Conservation (phyloP, 1,284 basidiomycete species). For the Earliella scabrosa region DNA sequence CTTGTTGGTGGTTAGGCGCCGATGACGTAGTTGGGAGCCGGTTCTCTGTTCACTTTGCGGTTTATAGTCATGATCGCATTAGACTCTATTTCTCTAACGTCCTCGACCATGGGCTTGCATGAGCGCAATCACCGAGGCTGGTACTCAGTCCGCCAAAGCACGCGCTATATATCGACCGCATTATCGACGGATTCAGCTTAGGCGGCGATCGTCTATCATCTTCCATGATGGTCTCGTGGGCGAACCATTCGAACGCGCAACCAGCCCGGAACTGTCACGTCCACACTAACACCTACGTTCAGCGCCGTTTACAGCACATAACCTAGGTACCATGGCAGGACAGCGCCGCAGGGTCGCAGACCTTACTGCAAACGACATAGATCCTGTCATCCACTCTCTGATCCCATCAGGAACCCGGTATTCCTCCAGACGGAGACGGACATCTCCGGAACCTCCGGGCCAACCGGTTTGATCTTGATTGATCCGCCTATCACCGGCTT, state of each 20-base stretch:
- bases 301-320: neutral
- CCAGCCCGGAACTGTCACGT: neutral
- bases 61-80: too few species aligned
- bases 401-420: too few species aligned
- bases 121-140: neutral
- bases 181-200: neutral
- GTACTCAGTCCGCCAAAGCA: neutral
- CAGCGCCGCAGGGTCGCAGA: slow-evolving; percentile 8
- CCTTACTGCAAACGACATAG: slow-evolving; percentile 6
- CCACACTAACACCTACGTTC: neutral
- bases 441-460: too few species aligned
- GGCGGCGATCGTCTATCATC: slow-evolving; percentile 6
- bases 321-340: neutral
- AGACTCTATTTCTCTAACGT: too few species aligned
- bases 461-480: too few species aligned
- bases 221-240: neutral
- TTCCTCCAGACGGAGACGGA: too few species aligned
- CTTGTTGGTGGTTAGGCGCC: too few species aligned
- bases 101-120: neutral
- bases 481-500: too few species aligned
- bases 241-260: neutral
- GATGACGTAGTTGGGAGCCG: too few species aligned
- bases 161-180: neutral
- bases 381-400: slow-evolving; percentile 9
- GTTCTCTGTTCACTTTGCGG: too few species aligned